Percentiles rank a stretch among this genome's conserved stretches.
These are phyloP conservation scores for Malbranchea cinnamomea DNA, from an alignment of 2,329 filamentous ascomycete species.

Conservation along the genomic window DNA sequence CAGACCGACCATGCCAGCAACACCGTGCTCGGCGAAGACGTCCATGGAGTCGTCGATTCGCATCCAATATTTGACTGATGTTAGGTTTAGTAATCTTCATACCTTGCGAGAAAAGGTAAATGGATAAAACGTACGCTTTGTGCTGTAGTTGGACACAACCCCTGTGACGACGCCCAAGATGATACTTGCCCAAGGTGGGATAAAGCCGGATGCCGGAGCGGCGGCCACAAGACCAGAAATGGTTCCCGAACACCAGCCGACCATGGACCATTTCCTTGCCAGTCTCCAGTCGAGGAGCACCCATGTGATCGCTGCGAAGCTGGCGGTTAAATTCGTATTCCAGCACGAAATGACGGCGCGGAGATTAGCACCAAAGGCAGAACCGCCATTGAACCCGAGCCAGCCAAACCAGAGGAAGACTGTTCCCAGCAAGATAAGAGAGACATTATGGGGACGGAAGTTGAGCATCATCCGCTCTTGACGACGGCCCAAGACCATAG, in stretches of 20 bases:
- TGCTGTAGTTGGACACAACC: constrained; percentile 66
- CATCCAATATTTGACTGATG: constrained; percentile 52
- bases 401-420: constrained; percentile 97
- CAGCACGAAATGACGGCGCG: constrained; percentile 93
- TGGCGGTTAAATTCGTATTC: constrained; percentile 90
- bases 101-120: constrained; percentile 11
- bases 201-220: constrained; percentile 67
- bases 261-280: constrained; percentile 85
- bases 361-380: constrained; percentile 82
- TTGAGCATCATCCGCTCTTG: constrained; percentile 99
- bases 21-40: constrained; percentile 77
- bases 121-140: constrained; percentile 53
- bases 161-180: constrained; percentile 47
- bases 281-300: constrained; percentile 90
- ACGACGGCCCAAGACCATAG: constrained; percentile 83
- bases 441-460: constrained; percentile 98
- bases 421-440: constrained; percentile 87
- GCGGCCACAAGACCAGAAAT: constrained; percentile 81
- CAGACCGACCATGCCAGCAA: constrained; percentile 71
- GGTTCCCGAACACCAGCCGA: constrained; percentile 81
- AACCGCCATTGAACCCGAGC: constrained; percentile 97
- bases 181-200: constrained; percentile 51
- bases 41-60: constrained; percentile 78
- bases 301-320: constrained; percentile 87
- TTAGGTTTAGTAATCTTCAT: constrained; percentile 7